Evolutionary conservation across 441 rosid species (phyloP).

Genomic region (Jatropha podagrica): DNA sequence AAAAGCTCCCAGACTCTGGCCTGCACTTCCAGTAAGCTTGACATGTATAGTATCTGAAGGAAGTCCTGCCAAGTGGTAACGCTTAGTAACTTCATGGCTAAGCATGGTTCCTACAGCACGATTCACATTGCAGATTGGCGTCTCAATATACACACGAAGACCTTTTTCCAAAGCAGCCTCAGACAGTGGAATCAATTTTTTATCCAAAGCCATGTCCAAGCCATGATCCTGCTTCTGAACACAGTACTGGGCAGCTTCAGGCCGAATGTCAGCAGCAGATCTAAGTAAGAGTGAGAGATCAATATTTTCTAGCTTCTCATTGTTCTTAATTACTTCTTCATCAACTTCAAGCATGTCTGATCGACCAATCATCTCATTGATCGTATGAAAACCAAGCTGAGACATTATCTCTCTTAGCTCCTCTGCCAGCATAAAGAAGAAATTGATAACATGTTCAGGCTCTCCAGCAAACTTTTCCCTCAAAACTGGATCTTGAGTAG

Average conservation of each 20-base stretch:
- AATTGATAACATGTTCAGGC: slow-evolving; percentile 98
- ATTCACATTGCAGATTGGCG: slow-evolving; percentile 83
- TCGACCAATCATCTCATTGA: slow-evolving; percentile 97
- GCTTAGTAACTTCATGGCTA: slow-evolving; percentile 98
- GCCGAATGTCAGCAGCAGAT: slow-evolving; percentile 96
- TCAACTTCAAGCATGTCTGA: slow-evolving; percentile 99
- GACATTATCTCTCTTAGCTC: slow-evolving; percentile 99
- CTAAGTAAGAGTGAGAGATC: slow-evolving; percentile 84
- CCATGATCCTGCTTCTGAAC: slow-evolving; percentile 98
- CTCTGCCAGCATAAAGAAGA: slow-evolving; percentile 99
- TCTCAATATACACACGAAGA: slow-evolving; percentile 86
- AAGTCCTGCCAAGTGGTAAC: slow-evolving; percentile 82
- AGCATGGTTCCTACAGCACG: slow-evolving; percentile 99
- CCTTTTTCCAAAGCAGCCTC: slow-evolving; percentile 77
- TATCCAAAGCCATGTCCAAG: slow-evolving; percentile 95
- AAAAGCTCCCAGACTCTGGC: slow-evolving; percentile 99
- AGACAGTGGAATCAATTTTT: slow-evolving; percentile 67
- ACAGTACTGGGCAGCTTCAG: slow-evolving; percentile 95
- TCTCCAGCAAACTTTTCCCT: slow-evolving; percentile 99
- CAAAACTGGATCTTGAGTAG: slow-evolving; percentile 99
- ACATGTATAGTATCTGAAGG: slow-evolving; percentile 90
- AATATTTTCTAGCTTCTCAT: slow-evolving; percentile 88
- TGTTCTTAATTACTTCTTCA: slow-evolving; percentile 70
- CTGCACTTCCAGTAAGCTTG: slow-evolving; percentile 93
- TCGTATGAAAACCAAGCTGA: slow-evolving; percentile 78